Evolutionary conservation across 768 basidiomycete species (phyloP).

Genomic region (Leccinellum luteum): DNA sequence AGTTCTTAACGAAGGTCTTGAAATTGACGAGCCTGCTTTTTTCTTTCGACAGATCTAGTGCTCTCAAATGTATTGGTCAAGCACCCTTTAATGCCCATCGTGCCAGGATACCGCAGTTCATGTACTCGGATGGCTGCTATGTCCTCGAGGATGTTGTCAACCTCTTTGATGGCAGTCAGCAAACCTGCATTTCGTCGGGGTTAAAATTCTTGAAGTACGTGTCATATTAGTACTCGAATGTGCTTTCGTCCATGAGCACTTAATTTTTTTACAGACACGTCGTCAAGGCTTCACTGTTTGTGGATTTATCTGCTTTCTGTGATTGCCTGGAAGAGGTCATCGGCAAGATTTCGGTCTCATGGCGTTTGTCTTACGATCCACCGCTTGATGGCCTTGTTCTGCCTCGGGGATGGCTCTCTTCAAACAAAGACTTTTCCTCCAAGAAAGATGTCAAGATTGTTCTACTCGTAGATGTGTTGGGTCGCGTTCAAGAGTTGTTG

Average conservation of each 20-base stretch:
- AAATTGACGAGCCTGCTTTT: slow-evolving; percentile 39
- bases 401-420: slow-evolving; percentile 51
- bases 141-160: slow-evolving; percentile 34
- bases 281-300: slow-evolving; percentile 32
- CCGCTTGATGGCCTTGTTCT: slow-evolving; percentile 47
- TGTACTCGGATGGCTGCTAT: slow-evolving; percentile 18
- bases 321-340: slow-evolving; percentile 50
- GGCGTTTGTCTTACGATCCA: slow-evolving; percentile 16
- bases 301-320: slow-evolving; percentile 50
- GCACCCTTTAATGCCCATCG: slow-evolving; percentile 26
- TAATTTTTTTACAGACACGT: slow-evolving; percentile 40
- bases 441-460: slow-evolving; percentile 29
- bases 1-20: slow-evolving; percentile 40
- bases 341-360: slow-evolving; percentile 38
- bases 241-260: slow-evolving; percentile 23
- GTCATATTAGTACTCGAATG: not conserved
- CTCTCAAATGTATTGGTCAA: slow-evolving; percentile 35
- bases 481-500: slow-evolving; percentile 24
- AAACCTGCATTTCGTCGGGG: slow-evolving; percentile 33
- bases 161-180: slow-evolving; percentile 27
- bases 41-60: slow-evolving; percentile 35
- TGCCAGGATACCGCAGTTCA: not conserved
- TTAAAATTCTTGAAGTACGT: slow-evolving; percentile 40
- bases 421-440: slow-evolving; percentile 11
- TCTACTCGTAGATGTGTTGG: slow-evolving; percentile 36